Evolutionary conservation across 306 rosid species (phyloP).

Genomic region (Oxytropis ochrocephala): DNA sequence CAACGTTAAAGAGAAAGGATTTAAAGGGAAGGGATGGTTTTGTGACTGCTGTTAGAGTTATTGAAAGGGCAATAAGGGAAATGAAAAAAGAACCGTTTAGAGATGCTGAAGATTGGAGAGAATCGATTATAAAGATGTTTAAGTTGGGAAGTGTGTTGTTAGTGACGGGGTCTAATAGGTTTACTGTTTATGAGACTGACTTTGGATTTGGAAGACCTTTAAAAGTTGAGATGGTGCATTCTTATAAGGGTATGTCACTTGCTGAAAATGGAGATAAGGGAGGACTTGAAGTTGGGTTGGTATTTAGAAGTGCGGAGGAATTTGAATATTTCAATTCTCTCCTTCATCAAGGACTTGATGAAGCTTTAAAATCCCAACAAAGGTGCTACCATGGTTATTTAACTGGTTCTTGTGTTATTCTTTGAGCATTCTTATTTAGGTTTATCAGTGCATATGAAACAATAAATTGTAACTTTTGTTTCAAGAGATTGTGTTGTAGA

Average conservation of each 20-base stretch:
- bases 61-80: background rate
- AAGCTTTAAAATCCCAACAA: background rate
- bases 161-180: conserved; percentile 30
- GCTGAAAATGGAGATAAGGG: conserved; percentile 25
- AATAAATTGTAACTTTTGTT: no score
- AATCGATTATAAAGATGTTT: conserved; percentile 6
- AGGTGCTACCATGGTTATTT: background rate
- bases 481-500: no score
- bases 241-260: conserved; percentile 23
- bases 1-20: conserved; percentile 22
- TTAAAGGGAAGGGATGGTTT: conserved; percentile 25
- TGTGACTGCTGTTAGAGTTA: conserved; percentile 22
- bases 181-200: conserved; percentile 30
- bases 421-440: no score
- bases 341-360: background rate
- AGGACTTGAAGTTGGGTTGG: conserved; percentile 39
- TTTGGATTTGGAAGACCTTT: conserved; percentile 41
- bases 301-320: background rate
- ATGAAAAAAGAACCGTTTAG: conserved; percentile 14
- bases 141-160: conserved; percentile 8
- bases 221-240: conserved; percentile 40
- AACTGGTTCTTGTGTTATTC: background rate
- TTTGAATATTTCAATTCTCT: conserved; percentile 6
- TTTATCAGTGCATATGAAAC: no score
- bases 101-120: conserved; percentile 26